Base-by-base conservation (phyloP, 495 filamentous ascomycete genomes). In the Penicillium silybi region DNA sequence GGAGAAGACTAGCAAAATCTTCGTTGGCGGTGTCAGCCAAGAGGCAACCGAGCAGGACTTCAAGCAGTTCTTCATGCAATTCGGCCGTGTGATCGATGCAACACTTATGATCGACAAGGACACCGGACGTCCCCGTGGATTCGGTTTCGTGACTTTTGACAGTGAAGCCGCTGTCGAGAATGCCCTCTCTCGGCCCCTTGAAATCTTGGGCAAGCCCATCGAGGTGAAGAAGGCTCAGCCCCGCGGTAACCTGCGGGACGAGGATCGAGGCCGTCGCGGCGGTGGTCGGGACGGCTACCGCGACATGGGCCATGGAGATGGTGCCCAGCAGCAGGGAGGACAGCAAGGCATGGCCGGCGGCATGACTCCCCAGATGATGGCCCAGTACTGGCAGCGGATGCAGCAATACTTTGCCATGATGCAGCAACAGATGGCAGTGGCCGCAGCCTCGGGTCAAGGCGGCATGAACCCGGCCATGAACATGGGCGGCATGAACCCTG, bases 91-190 rank as follows among this genome's bases (percentile, higher is more conserved):
- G 25, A 84, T 98, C 40, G 93, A 98, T 68, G 93, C 93, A 10
- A 98, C 93, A 1, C 80, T 98, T 17, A 98, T 98, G 93, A 98
- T 98, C 81, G 93, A 98, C 69, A 98, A 98, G 70, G 93, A 98
- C 63, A 97, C 93, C 7, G 92, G 92, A 27, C 85, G 93, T 19
- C 93, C 93, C 3, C 85, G 93, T 53, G 93, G 93, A 9, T 98
- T 98, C 61, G 93, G 93, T n/a, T 98, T 98, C 62, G 93, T 98
- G 35, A 98, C 93, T 0, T 98, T 98, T 56, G 93, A 98, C 68
- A 92, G 87, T 59, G 93, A 97, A 60, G 87, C 87, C 17, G 95
- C 95, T 41, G 93, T 98, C 23, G 93, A 98, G 52, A 87, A 88
- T 37, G 92, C 91, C 40, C 81, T 97, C 10, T 82, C 83, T 26